Evolutionary conservation across 306 rosid species (phyloP), one percentile per base, ranked within the genome.

Genomic region (Casuarina equisetifolia): DNA sequence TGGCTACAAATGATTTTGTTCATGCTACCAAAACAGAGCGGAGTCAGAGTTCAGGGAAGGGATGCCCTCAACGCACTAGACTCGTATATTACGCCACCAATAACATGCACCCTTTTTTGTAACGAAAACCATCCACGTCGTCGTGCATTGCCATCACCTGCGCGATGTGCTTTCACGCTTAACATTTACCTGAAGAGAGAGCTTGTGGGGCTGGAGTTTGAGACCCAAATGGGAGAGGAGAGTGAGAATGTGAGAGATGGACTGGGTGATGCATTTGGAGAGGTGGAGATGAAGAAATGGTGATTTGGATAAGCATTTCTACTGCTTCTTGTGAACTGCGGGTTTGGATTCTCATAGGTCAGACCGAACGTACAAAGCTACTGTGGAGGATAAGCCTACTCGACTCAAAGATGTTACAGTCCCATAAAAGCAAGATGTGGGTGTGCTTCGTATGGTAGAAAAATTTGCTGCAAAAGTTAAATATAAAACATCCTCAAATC

Each of bases 171-270:
- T 25, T 25, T 25, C 32, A 25, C 1, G 32, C 32, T 25, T 25
- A 25, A 25, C 32, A 25, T 63, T 32, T 38, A 76, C 79, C 62
- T 50, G 79, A 52, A 76, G 62, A 76, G 79, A 63, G 63, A 63
- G 79, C 62, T 76, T 76, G 72, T 49, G 4, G 39, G 79, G 79
- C 51, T 64, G 63, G 72, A 38, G 79, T 70, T 75, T 63, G 78
- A 62, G 48, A 46, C 44, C 57, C 59, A 45, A 75, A 36, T 48
- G 78, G 71, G 0, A 62, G 78, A 7, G 62, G 78, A 10, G 61
- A 57, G 20, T 63, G 63, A 51, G 55, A 63, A 15, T 48, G 79
- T 35, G 52, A 76, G 13, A 50, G 53, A 57, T 59, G 42, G 20
- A 50, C 40, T 32, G 51, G 73, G 54, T 3, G 38, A 1, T 75